Evolutionary conservation across 164 flowering plant genomes (phyloP).

Genomic region (Stephania japonica): DNA sequence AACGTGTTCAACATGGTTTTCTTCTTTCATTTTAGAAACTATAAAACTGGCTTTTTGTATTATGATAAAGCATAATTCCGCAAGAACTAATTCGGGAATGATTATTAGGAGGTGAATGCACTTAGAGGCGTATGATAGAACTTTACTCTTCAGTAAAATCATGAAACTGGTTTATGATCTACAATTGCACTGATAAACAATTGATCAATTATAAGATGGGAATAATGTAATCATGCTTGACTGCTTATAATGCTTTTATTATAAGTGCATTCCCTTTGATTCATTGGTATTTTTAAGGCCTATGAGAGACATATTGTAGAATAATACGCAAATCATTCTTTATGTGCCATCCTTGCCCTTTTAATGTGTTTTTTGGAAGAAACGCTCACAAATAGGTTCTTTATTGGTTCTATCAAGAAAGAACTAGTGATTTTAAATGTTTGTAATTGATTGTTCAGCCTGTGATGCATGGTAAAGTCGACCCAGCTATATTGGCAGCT

Average conservation of each 20-base stretch:
- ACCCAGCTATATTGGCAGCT: conserved; percentile 83
- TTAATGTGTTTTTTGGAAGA: background rate
- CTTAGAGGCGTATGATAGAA: background rate
- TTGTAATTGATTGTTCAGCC: conserved; percentile 46
- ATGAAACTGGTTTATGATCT: background rate
- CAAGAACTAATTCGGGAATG: background rate
- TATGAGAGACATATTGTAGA: background rate
- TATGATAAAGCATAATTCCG: background rate
- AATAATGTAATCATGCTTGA: background rate
- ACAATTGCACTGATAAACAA: background rate
- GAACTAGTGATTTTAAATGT: background rate
- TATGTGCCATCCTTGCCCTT: background rate
- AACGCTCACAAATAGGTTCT: background rate
- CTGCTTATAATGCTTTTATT: background rate
- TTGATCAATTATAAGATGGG: background rate
- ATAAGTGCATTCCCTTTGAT: background rate
- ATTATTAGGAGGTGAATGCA: background rate
- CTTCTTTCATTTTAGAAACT: background rate
- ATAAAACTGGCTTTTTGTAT: background rate
- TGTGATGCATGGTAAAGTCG: conserved; percentile 52
- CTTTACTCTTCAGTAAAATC: too few relatives aligned
- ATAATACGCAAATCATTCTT: background rate
- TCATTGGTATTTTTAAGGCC: background rate
- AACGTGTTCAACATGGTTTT: background rate
- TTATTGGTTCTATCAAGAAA: background rate